Evolutionary conservation across 1,284 basidiomycete species (phyloP).

Genomic region (Neonothopanus nambi): DNA sequence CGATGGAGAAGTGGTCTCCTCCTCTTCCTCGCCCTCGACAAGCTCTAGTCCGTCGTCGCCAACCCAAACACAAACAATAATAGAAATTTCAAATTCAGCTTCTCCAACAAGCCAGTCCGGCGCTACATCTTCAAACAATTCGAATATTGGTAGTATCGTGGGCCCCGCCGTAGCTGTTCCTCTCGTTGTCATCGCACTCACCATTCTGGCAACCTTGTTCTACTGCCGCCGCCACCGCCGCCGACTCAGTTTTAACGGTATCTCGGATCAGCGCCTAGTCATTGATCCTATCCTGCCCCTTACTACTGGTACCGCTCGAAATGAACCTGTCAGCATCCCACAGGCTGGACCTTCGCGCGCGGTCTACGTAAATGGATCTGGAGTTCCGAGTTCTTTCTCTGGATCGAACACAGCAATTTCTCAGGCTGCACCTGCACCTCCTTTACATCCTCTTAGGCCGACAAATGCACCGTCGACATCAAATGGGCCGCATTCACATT

Average conservation of each 20-base stretch:
- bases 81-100: background rate
- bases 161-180: slow-evolving; percentile 2
- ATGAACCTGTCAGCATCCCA: background rate
- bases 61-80: background rate
- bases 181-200: background rate
- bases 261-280: no score
- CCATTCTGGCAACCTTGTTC: background rate
- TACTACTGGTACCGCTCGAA: no score
- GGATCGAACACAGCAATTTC: background rate
- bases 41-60: background rate
- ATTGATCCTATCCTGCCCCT: no score
- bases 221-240: background rate
- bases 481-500: no score
- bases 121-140: background rate
- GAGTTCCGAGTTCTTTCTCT: background rate
- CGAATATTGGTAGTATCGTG: background rate
- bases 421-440: no score
- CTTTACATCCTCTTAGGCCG: background rate
- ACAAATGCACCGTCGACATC: no score
- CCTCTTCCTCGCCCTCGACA: background rate
- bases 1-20: background rate
- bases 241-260: background rate
- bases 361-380: background rate
- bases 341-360: background rate
- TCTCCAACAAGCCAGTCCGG: background rate